Conservation (phyloP, 2,329 filamentous ascomycete species). For the Dothistroma septosporum region DNA sequence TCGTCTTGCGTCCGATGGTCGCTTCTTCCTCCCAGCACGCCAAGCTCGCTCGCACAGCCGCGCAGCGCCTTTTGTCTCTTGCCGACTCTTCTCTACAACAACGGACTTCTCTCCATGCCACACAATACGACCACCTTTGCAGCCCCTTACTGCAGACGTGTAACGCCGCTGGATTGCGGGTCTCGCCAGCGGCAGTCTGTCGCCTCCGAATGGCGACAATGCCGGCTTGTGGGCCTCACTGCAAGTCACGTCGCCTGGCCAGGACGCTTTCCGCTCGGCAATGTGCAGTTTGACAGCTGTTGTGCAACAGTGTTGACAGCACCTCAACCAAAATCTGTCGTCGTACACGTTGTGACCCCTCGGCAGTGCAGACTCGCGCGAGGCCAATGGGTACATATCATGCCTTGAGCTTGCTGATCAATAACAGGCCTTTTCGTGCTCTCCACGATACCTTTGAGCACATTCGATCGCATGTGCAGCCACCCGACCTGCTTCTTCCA, state of each 20-base stretch:
- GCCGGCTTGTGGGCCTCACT: slow-evolving; percentile 3
- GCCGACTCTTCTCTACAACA: neutral
- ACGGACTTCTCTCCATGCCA: neutral
- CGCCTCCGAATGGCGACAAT: neutral
- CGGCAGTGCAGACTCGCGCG: neutral
- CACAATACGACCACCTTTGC: neutral
- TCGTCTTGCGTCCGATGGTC: no score
- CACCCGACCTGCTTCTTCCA: neutral
- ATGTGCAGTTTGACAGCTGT: neutral
- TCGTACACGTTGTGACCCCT: neutral
- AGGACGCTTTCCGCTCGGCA: neutral
- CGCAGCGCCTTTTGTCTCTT: neutral
- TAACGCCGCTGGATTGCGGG: slow-evolving; percentile 9
- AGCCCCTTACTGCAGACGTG: slow-evolving; percentile 9
- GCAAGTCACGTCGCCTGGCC: neutral
- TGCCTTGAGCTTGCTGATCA: neutral
- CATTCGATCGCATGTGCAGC: neutral
- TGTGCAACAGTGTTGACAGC: neutral
- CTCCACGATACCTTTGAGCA: neutral
- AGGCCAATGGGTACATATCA: neutral
- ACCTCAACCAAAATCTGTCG: neutral
- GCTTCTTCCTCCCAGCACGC: no score
- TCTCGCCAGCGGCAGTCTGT: slow-evolving; percentile 1
- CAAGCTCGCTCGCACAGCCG: no score
- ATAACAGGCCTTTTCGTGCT: neutral